These are phyloP conservation scores for Lichenothelia convexa DNA, from an alignment of 495 filamentous ascomycete genomes.

Conservation along the genomic window DNA sequence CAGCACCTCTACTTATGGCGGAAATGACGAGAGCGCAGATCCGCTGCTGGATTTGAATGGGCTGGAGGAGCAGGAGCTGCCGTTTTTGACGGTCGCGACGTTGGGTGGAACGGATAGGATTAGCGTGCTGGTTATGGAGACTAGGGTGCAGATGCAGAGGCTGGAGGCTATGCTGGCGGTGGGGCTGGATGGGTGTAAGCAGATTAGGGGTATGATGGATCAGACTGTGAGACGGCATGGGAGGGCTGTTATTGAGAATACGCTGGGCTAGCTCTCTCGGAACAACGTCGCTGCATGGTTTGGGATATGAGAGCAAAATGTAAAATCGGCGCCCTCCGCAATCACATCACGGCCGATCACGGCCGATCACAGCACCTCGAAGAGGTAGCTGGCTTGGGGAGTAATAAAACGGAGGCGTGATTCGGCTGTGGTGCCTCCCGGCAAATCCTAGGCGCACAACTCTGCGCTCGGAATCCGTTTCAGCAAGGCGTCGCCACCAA, in stretches of 20 bases:
- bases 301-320: too few relatives aligned
- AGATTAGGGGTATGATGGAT: conserved; percentile 63
- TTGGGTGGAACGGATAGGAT: conserved; percentile 46
- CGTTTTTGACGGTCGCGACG: conserved; percentile 71
- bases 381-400: too few relatives aligned
- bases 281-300: too few relatives aligned
- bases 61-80: conserved; percentile 77
- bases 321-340: too few relatives aligned
- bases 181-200: conserved; percentile 78
- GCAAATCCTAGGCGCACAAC: too few relatives aligned
- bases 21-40: conserved; percentile 47
- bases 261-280: too few relatives aligned
- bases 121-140: conserved; percentile 67
- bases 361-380: too few relatives aligned
- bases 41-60: conserved; percentile 77
- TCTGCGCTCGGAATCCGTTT: too few relatives aligned
- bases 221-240: conserved; percentile 48
- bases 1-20: conserved; percentile 44
- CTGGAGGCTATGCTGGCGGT: conserved; percentile 84
- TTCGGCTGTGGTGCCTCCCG: too few relatives aligned
- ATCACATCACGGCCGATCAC: too few relatives aligned
- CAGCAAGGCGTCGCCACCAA: too few relatives aligned
- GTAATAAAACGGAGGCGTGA: too few relatives aligned
- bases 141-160: conserved; percentile 51
- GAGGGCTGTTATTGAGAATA: conserved; percentile 41